These are phyloP conservation scores for Chrysophaeum taylorii DNA, from an alignment of 352 stramenopile genomes.

Conservation along the genomic window DNA sequence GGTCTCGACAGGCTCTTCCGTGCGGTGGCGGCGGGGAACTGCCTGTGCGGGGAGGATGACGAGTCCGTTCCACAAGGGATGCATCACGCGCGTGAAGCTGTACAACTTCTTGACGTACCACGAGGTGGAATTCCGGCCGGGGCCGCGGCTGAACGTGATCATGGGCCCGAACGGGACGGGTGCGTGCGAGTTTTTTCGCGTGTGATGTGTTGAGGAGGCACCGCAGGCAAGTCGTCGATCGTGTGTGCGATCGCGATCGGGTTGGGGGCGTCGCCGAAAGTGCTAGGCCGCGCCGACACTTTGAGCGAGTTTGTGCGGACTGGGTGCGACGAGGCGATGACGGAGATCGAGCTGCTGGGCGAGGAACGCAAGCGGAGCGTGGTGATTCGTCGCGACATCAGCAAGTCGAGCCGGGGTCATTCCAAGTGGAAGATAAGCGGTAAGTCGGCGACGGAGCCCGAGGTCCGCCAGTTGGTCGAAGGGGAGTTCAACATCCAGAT, in stretches of 20 bases:
- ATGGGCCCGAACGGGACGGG: constrained; percentile 88
- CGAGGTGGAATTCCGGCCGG: constrained; percentile 72
- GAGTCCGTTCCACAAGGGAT: too few relatives aligned
- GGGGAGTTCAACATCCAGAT: constrained; percentile 81
- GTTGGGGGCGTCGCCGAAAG: constrained; percentile 79
- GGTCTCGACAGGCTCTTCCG: too few relatives aligned
- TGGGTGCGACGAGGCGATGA: constrained; percentile 40
- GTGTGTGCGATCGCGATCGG: constrained; percentile 93
- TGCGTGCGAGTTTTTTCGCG: constrained; percentile 54
- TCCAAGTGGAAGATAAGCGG: constrained; percentile 51
- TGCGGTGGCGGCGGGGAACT: too few relatives aligned
- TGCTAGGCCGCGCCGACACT: constrained; percentile 84
- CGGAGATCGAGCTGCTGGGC: constrained; percentile 85
- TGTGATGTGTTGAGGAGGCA: constrained; percentile 2
- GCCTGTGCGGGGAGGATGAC: too few relatives aligned
- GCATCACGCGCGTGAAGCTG: constrained; percentile 50
- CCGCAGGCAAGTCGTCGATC: constrained; percentile 66
- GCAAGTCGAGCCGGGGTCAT: constrained; percentile 52
- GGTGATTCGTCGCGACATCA: constrained; percentile 77
- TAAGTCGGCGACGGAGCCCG: constrained; percentile 32
- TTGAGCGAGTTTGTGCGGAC: constrained; percentile 68
- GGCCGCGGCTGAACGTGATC: constrained; percentile 91
- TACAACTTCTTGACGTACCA: constrained; percentile 87
- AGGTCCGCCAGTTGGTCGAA: constrained; percentile 60
- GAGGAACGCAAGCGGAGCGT: constrained; percentile 49